Evolutionary conservation across 169 alveolate species (phyloP), one percentile per base, ranked within the genome.

Genomic region (Condylostoma magnum): DNA sequence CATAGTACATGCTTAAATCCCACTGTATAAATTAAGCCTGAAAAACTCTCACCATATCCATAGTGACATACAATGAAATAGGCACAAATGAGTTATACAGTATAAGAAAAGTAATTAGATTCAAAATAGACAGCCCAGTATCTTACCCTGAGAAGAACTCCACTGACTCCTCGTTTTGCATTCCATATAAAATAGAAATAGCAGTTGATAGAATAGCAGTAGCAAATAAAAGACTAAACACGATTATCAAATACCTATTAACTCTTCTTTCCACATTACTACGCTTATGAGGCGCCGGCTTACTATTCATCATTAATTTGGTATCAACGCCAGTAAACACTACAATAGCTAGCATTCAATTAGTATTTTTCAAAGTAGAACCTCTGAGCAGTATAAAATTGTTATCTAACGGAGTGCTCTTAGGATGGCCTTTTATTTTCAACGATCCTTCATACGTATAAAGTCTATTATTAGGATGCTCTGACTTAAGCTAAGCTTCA

Each of bases 61-160:
- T 86, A 15, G 98, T 95, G 51, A 97, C 98, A 20, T 95, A 79
- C 37, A 97, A 81, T 31, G 99, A 91, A 33, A 97, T 97, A 0
- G 99, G 99, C 36, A 97, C 96, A 69, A 97, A 88, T 65, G 95
- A 95, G 33, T 94, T 94, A 2, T 93, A 85, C 33, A 95, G 74
- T 33, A 94, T 94, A 54, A 93, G 72, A 95, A 97, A 95, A 15
- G 51, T 57, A n/a, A 53, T 28, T n/a, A 0, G 34, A 15, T 67
- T 47, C 53, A 47, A 37, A 31, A 43, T 3, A n/a, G 30, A 41
- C 3, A n/a, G 12, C 1, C 31, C 67, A 8, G n/a, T 30, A n/a
- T 22, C n/a, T 31, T 30, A 4, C 1, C 81, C 81, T 27, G 67
- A 38, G n/a, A 60, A 57, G 15, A 15, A 28, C 20, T 73, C 68